Evolutionary conservation across 78 protist genomes (phyloP).

Genomic region (Planoprotostelium fungivorum): DNA sequence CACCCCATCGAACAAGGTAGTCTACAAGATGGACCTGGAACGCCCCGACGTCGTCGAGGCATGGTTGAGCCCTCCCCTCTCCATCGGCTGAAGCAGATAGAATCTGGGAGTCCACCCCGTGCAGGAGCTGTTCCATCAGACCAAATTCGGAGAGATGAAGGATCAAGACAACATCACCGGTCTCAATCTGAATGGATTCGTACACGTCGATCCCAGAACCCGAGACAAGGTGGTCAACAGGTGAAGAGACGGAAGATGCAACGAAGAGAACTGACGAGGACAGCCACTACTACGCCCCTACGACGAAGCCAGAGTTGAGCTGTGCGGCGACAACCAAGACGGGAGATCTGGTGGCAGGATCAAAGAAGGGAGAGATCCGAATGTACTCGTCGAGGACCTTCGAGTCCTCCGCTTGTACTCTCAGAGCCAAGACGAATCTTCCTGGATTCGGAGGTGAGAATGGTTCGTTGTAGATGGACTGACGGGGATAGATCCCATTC

Average conservation of each 20-base stretch:
- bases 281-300: slow-evolving; percentile 17
- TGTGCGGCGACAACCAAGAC: slow-evolving; percentile 54
- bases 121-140: slow-evolving; percentile 10
- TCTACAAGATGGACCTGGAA: slow-evolving; percentile 51
- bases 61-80: slow-evolving; percentile 14
- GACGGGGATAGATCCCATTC: slow-evolving; percentile 24
- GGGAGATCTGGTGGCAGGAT: slow-evolving; percentile 60
- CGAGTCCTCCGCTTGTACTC: slow-evolving; percentile 5
- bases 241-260: background rate
- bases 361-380: slow-evolving; percentile 57
- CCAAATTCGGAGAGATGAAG: slow-evolving; percentile 35
- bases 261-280: background rate
- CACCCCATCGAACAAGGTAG: background rate
- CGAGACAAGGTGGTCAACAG: slow-evolving; percentile 20
- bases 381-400: slow-evolving; percentile 21
- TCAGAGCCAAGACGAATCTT: slow-evolving; percentile 45
- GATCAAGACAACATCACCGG: slow-evolving; percentile 32
- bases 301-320: slow-evolving; percentile 3
- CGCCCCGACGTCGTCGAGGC: slow-evolving; percentile 48
- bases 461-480: background rate
- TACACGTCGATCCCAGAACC: slow-evolving; percentile 55
- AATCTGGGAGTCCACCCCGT: slow-evolving; percentile 26
- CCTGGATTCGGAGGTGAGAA: slow-evolving; percentile 61
- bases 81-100: background rate
- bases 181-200: slow-evolving; percentile 23